phyloP scores from a whole-genome alignment of 2,329 filamentous ascomycete species.

The Fusarium zealandicum region DNA sequence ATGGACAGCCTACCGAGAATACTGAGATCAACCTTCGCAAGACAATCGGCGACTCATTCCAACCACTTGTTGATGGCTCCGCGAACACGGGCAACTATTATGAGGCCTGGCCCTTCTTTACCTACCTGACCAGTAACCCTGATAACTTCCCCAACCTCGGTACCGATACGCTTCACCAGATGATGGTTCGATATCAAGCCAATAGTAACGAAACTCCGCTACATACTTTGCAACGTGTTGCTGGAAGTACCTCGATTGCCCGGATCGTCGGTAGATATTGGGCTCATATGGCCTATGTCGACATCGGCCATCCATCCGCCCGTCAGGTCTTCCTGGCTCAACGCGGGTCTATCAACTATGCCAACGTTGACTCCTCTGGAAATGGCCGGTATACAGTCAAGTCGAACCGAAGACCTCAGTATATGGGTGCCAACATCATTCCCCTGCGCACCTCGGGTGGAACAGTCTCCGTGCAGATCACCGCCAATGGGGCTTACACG shows the following conservation, averaged over 20 bases:
- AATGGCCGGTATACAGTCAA: constrained; percentile 52
- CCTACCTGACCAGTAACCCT: constrained; percentile 56
- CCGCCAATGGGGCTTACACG: constrained; percentile 46
- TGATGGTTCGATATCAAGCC: constrained; percentile 52
- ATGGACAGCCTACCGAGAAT: constrained; percentile 45
- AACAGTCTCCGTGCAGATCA: constrained; percentile 43
- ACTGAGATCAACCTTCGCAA: constrained; percentile 53
- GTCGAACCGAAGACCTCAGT: constrained; percentile 51
- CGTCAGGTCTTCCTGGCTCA: constrained; percentile 48
- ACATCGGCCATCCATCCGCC: constrained; percentile 54
- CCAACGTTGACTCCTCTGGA: constrained; percentile 50
- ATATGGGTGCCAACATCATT: constrained; percentile 59
- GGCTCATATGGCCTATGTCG: constrained; percentile 60
- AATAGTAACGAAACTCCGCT: constrained; percentile 58
- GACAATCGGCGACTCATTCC: constrained; percentile 54
- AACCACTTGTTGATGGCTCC: constrained; percentile 56
- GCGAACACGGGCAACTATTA: constrained; percentile 55
- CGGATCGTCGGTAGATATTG: constrained; percentile 56
- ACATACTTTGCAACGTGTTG: constrained; percentile 53
- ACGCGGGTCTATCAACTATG: constrained; percentile 49
- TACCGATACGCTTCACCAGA: constrained; percentile 49
- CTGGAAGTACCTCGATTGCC: constrained; percentile 43
- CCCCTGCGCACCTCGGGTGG: constrained; percentile 48
- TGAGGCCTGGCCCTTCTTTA: constrained; percentile 58
- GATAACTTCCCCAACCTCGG: constrained; percentile 52